These are phyloP conservation scores for Calocybe gangraenosa DNA, from an alignment of 768 basidiomycete genomes.

Conservation along the genomic window DNA sequence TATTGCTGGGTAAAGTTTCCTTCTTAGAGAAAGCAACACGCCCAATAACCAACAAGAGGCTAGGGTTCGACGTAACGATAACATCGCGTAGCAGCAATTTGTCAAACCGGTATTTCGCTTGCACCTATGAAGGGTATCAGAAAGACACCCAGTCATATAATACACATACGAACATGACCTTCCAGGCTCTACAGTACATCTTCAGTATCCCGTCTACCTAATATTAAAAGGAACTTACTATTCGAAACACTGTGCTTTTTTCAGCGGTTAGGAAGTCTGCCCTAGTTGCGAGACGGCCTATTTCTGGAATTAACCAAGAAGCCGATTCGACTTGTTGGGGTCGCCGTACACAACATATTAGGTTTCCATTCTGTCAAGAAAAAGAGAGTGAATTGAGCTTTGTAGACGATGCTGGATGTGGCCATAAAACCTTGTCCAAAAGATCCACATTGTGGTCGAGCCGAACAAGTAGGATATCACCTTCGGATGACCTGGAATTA, in stretches of 20 bases:
- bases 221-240: constrained; percentile 6
- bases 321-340: constrained; percentile 12
- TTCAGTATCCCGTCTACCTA: not conserved
- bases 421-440: constrained; percentile 1
- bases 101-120: constrained; percentile 4
- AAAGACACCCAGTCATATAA: not conserved
- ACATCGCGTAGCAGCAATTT: constrained; percentile 10
- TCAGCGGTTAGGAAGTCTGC: constrained; percentile 13
- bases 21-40: constrained; percentile 2
- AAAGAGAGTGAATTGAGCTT: not conserved
- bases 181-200: constrained; percentile 4
- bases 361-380: not conserved
- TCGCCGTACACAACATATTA: constrained; percentile 5
- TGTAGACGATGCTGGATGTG: not conserved
- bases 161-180: constrained; percentile 4
- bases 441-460: constrained; percentile 11
- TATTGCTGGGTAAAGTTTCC: constrained; percentile 4
- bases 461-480: constrained; percentile 6
- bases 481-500: constrained; percentile 6
- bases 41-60: constrained; percentile 10
- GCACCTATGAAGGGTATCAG: constrained; percentile 1
- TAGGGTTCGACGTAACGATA: constrained; percentile 7
- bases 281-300: not conserved
- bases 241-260: constrained; percentile 8
- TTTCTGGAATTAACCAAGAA: constrained; percentile 3